Percentiles rank a stretch among this genome's conserved stretches.
phyloP scores from a whole-genome alignment of 106 monocot species.

The Dendrobium catenatum region DNA sequence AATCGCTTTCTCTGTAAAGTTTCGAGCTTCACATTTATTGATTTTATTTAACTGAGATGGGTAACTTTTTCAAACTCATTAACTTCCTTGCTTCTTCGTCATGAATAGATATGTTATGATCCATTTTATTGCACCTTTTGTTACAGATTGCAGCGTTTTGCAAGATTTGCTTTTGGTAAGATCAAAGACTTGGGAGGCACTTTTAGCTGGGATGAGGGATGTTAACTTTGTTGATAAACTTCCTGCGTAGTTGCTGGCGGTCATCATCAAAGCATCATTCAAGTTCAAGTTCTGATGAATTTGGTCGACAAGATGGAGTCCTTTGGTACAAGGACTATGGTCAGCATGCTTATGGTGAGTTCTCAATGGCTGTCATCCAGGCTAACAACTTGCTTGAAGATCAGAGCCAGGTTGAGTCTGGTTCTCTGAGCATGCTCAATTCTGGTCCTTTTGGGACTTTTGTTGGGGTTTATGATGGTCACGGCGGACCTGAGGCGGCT shows the following conservation, averaged over 20 bases:
- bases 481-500: not conserved
- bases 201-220: constrained; percentile 7
- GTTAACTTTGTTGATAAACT: constrained; percentile 8
- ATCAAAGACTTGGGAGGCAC: not conserved
- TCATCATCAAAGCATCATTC: not conserved
- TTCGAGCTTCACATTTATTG: not conserved
- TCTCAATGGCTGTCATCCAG: constrained; percentile 22
- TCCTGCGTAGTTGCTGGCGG: constrained; percentile 13
- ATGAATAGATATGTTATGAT: not conserved
- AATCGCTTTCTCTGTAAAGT: not conserved
- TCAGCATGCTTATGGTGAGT: constrained; percentile 10
- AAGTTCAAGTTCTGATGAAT: not conserved
- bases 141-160: constrained; percentile 2
- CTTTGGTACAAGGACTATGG: constrained; percentile 10
- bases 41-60: not conserved
- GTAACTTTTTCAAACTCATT: not conserved
- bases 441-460: constrained; percentile 9
- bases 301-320: not conserved
- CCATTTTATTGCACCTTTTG: not conserved
- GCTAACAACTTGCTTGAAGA: constrained; percentile 18
- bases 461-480: constrained; percentile 13
- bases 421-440: constrained; percentile 8
- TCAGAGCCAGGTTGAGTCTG: constrained; percentile 18
- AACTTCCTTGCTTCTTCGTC: not conserved
- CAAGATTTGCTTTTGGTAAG: not conserved